Conservation (phyloP, 495 filamentous ascomycete genomes). For the Entonaema liquescens region DNA sequence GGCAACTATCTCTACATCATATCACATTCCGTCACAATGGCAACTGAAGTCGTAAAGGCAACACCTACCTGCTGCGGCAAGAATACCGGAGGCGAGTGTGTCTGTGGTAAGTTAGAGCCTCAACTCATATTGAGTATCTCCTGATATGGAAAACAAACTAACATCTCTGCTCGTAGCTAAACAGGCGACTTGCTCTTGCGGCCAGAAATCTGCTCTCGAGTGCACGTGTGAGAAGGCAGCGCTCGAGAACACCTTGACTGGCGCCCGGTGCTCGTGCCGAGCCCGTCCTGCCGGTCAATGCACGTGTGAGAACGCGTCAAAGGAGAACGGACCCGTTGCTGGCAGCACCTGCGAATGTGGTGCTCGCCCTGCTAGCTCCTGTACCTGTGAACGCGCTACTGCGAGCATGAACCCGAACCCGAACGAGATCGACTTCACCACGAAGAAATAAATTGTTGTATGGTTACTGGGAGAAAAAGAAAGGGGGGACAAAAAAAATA, state of each 20-base stretch:
- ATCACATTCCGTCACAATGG: slow-evolving; percentile 31
- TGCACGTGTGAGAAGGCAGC: slow-evolving; percentile 84
- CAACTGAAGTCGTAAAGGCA: slow-evolving; percentile 43
- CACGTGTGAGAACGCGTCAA: slow-evolving; percentile 76
- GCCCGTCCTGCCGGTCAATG: slow-evolving; percentile 79
- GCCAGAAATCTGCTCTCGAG: slow-evolving; percentile 81
- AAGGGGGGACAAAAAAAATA: not conserved
- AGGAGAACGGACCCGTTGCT: slow-evolving; percentile 72
- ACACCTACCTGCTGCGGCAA: slow-evolving; percentile 62
- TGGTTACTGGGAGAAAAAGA: too few relatives aligned
- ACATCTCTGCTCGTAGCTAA: slow-evolving; percentile 47
- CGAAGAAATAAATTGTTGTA: slow-evolving; percentile 53
- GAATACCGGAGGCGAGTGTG: slow-evolving; percentile 53
- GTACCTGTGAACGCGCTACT: slow-evolving; percentile 81
- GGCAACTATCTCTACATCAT: not conserved
- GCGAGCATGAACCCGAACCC: slow-evolving; percentile 55
- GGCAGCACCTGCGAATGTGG: slow-evolving; percentile 76
- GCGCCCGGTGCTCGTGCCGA: slow-evolving; percentile 86
- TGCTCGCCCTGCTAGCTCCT: slow-evolving; percentile 73
- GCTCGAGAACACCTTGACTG: slow-evolving; percentile 74
- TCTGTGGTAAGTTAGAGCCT: slow-evolving; percentile 55
- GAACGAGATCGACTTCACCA: slow-evolving; percentile 85
- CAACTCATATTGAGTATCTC: not conserved
- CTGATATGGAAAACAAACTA: not conserved
- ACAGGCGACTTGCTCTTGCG: slow-evolving; percentile 83